A percentile compares a stretch with the other conserved stretches of the same genome.
phyloP scores from a whole-genome alignment of 805 yeast genomes.

The Candida cerambycidarum region DNA sequence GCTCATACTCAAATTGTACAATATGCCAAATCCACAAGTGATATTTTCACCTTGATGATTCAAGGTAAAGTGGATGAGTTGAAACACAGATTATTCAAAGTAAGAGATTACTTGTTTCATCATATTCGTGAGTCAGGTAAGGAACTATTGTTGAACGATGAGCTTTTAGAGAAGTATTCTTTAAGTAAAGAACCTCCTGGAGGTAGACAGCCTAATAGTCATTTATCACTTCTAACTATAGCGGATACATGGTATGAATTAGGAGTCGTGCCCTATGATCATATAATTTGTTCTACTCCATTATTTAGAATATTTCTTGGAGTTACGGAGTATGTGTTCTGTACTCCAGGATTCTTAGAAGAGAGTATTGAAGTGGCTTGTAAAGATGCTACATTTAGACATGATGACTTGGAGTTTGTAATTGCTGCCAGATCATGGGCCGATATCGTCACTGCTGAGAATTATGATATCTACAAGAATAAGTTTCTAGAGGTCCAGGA shows the following conservation, averaged over 20 bases:
- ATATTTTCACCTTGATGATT: slow-evolving; percentile 79
- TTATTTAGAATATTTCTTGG: slow-evolving; percentile 87
- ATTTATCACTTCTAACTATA: slow-evolving; percentile 81
- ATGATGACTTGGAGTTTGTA: slow-evolving; percentile 90
- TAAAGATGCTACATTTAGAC: slow-evolving; percentile 64
- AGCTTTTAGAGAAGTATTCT: slow-evolving; percentile 74
- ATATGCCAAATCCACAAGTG: slow-evolving; percentile 82
- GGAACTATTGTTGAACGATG: slow-evolving; percentile 72
- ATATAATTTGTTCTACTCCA: slow-evolving; percentile 95
- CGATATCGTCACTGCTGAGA: slow-evolving; percentile 71
- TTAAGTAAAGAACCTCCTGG: slow-evolving; percentile 70
- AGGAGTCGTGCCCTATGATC: slow-evolving; percentile 91
- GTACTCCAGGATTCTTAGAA: slow-evolving; percentile 81
- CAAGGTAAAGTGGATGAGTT: slow-evolving; percentile 63
- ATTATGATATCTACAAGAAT: slow-evolving; percentile 65
- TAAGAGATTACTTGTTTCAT: slow-evolving; percentile 76
- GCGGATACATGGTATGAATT: slow-evolving; percentile 91
- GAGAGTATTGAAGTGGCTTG: slow-evolving; percentile 74
- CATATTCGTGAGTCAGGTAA: slow-evolving; percentile 49
- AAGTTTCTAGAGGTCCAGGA: slow-evolving; percentile 77
- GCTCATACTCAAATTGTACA: slow-evolving; percentile 91
- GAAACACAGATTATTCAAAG: slow-evolving; percentile 55
- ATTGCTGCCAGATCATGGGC: slow-evolving; percentile 92
- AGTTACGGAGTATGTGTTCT: slow-evolving; percentile 87
- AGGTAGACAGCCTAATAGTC: slow-evolving; percentile 78